Percentiles rank a stretch among this genome's conserved stretches.
These are phyloP conservation scores for Kickxella alabastrina DNA, from an alignment of 192 early-diverging fungal species.

Conservation along the genomic window DNA sequence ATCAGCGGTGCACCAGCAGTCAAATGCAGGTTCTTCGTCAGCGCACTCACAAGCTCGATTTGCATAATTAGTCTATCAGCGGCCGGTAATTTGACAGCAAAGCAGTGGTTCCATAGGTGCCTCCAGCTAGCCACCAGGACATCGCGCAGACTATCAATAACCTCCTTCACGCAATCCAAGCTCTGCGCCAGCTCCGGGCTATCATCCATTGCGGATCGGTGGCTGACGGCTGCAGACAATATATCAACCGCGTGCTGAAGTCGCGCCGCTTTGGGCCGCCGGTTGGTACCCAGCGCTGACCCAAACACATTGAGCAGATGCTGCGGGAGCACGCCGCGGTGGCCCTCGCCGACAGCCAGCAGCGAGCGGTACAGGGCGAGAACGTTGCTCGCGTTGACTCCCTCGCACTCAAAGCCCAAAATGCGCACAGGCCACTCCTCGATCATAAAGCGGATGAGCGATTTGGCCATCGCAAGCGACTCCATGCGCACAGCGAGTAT, in stretches of 20 bases:
- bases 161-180: slow-evolving; percentile 7
- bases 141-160: slow-evolving; percentile 14
- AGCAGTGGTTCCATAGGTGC: slow-evolving; percentile 28
- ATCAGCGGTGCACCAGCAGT: slow-evolving; percentile 1
- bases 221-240: slow-evolving; percentile 10
- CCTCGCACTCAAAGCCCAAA: not conserved
- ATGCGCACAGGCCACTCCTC: slow-evolving; percentile 24
- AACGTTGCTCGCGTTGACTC: not conserved
- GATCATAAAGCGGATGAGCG: slow-evolving; percentile 11
- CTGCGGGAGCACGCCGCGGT: slow-evolving; percentile 12
- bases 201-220: not conserved
- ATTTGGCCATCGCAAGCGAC: slow-evolving; percentile 1
- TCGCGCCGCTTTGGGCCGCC: not conserved
- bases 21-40: slow-evolving; percentile 1
- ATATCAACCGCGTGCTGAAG: slow-evolving; percentile 22
- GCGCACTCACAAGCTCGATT: slow-evolving; percentile 7
- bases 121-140: slow-evolving; percentile 26
- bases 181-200: not conserved
- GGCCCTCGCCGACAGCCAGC: slow-evolving; percentile 24
- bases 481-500: slow-evolving; percentile 23
- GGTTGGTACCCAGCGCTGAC: not conserved
- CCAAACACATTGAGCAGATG: slow-evolving; percentile 11
- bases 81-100: not conserved
- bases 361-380: slow-evolving; percentile 29
- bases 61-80: slow-evolving; percentile 11